phyloP scores from a whole-genome alignment of 345 rosid genomes.

The Salix caprea region DNA sequence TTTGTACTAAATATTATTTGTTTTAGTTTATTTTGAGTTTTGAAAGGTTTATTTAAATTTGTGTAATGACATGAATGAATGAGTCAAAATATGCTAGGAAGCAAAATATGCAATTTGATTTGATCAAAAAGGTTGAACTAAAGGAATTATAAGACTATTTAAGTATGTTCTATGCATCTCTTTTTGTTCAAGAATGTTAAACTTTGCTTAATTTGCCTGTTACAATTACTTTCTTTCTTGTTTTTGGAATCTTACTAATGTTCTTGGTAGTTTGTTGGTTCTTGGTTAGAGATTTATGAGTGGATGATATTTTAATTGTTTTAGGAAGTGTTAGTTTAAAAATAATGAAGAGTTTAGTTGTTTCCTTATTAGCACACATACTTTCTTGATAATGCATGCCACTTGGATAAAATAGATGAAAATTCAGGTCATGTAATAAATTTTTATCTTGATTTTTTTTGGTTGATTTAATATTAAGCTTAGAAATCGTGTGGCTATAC shows the following conservation, averaged over 20 bases:
- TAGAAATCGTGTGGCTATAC: neutral
- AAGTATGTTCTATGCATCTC: neutral
- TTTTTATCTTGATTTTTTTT: neutral
- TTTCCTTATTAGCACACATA: neutral
- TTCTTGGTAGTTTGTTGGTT: neutral
- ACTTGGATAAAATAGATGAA: conserved; percentile 4
- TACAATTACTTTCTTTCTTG: neutral
- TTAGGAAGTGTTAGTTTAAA: neutral
- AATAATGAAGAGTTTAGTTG: neutral
- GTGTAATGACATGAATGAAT: no score
- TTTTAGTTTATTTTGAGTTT: no score
- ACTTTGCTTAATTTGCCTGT: neutral
- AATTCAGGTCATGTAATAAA: neutral
- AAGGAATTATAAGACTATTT: neutral
- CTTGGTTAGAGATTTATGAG: neutral
- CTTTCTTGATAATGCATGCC: neutral
- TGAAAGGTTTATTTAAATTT: no score
- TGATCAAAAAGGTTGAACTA: no score
- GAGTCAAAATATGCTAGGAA: no score
- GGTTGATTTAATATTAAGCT: neutral
- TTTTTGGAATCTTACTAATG: neutral
- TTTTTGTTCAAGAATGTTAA: neutral
- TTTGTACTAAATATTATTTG: no score
- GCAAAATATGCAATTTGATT: no score
- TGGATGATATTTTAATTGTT: neutral